phyloP scores from a whole-genome alignment of 1,139 yeast species.

The Kodamaea alishanica region DNA sequence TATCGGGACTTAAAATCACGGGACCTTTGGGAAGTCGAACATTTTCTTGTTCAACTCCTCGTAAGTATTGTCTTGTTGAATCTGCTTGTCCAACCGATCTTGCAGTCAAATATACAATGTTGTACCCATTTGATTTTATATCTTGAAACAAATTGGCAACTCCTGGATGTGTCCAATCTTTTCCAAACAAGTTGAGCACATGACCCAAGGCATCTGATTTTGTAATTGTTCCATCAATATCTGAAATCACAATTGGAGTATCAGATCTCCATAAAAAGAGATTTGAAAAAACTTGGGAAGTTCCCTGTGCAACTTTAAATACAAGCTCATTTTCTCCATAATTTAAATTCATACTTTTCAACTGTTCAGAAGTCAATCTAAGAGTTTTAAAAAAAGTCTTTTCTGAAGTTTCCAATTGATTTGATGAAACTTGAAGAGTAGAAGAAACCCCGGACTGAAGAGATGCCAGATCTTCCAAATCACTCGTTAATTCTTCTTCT shows the following conservation, averaged over 20 bases:
- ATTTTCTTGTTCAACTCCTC: slow-evolving; percentile 73
- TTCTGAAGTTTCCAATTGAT: slow-evolving; percentile 13
- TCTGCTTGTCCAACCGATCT: slow-evolving; percentile 97
- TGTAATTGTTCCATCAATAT: slow-evolving; percentile 97
- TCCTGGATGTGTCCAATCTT: slow-evolving; percentile 98
- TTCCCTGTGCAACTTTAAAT: slow-evolving; percentile 80
- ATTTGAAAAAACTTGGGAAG: slow-evolving; percentile 69
- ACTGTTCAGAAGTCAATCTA: slow-evolving; percentile 86
- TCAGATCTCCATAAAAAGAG: slow-evolving; percentile 81
- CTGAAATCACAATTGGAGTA: slow-evolving; percentile 91
- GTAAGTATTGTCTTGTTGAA: slow-evolving; percentile 78
- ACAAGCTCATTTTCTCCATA: slow-evolving; percentile 76
- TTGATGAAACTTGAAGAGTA: too few species aligned
- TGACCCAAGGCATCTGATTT: slow-evolving; percentile 98
- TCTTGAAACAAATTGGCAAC: slow-evolving; percentile 90
- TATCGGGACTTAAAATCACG: slow-evolving; percentile 90
- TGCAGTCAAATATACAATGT: slow-evolving; percentile 89
- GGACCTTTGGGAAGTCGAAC: slow-evolving; percentile 83
- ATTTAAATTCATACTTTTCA: slow-evolving; percentile 66
- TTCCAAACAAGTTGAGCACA: slow-evolving; percentile 86
- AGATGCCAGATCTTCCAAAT: slow-evolving; percentile 6
- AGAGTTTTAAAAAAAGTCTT: slow-evolving; percentile 75
- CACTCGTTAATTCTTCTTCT: slow-evolving; percentile 5
- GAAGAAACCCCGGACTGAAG: slow-evolving; percentile 7
- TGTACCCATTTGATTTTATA: slow-evolving; percentile 82